Evolutionary conservation across 2,329 filamentous ascomycete genomes (phyloP).

Genomic region (Malbranchea zuffiana): DNA sequence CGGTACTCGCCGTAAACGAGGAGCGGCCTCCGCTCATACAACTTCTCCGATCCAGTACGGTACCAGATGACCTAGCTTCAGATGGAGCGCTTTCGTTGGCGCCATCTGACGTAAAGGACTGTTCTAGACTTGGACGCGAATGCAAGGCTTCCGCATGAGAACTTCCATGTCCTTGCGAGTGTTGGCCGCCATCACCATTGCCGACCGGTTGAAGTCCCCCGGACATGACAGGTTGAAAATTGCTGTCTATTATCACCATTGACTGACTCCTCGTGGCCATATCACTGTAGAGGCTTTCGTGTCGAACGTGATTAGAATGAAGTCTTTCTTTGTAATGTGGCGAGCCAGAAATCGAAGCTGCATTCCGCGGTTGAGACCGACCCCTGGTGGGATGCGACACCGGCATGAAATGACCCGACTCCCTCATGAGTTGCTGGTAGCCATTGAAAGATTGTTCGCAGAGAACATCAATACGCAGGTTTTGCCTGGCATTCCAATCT

Average conservation of each 20-base stretch:
- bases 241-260: slow-evolving; percentile 73
- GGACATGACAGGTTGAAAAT: slow-evolving; percentile 32
- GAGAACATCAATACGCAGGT: slow-evolving; percentile 66
- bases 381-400: slow-evolving; percentile 6
- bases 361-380: slow-evolving; percentile 1
- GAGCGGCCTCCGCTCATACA: no score
- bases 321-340: slow-evolving; percentile 10
- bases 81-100: no score
- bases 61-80: no score
- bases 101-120: no score
- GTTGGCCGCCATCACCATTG: no score
- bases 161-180: no score
- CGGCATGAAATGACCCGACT: slow-evolving; percentile 38
- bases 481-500: slow-evolving; percentile 31
- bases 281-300: slow-evolving; percentile 36
- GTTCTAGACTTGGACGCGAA: no score
- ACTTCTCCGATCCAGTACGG: no score
- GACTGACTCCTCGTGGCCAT: slow-evolving; percentile 78
- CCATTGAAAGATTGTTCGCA: slow-evolving; percentile 69
- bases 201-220: no score
- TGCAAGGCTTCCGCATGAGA: no score
- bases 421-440: slow-evolving; percentile 63
- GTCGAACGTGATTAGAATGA: slow-evolving; percentile 8
- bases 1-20: no score
- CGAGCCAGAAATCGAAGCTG: not conserved